Conservation (phyloP, 148 eudicot species). For the Chenopodium suecicum region DNA sequence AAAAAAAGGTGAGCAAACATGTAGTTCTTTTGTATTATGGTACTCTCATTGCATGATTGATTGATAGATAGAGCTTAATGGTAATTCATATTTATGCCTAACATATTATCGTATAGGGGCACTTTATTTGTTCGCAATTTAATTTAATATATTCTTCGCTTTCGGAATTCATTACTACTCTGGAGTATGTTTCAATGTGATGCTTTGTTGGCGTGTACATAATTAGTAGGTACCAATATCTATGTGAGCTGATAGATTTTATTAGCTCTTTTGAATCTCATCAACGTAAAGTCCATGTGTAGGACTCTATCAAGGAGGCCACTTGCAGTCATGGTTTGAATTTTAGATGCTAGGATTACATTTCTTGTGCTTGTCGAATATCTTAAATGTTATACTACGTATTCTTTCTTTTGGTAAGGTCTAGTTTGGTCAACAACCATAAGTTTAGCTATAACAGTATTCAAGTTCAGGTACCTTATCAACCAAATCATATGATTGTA, state of each 20-base stretch:
- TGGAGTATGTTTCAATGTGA: neutral
- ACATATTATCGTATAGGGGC: neutral
- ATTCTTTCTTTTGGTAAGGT: neutral
- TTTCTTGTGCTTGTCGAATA: neutral
- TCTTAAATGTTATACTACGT: neutral
- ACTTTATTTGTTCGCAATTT: neutral
- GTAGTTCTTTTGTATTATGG: neutral
- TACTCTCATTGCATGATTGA: neutral
- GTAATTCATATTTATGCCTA: neutral
- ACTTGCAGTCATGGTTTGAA: neutral
- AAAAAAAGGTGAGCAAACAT: constrained; percentile 35
- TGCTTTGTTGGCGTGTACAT: neutral
- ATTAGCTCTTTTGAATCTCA: neutral
- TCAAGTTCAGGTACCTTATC: no score
- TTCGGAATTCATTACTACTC: neutral
- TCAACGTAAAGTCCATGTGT: neutral
- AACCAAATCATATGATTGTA: neutral
- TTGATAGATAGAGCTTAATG: neutral
- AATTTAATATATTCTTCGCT: neutral
- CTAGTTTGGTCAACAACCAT: neutral
- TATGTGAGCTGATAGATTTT: neutral
- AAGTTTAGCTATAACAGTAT: neutral
- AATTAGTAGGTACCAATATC: neutral
- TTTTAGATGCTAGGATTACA: neutral
- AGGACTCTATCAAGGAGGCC: neutral